A percentile compares a stretch with the other conserved stretches of the same genome.
These are phyloP conservation scores for Rhodotorula sp. DNA, from an alignment of 1,284 basidiomycete species.

Conservation along the genomic window DNA sequence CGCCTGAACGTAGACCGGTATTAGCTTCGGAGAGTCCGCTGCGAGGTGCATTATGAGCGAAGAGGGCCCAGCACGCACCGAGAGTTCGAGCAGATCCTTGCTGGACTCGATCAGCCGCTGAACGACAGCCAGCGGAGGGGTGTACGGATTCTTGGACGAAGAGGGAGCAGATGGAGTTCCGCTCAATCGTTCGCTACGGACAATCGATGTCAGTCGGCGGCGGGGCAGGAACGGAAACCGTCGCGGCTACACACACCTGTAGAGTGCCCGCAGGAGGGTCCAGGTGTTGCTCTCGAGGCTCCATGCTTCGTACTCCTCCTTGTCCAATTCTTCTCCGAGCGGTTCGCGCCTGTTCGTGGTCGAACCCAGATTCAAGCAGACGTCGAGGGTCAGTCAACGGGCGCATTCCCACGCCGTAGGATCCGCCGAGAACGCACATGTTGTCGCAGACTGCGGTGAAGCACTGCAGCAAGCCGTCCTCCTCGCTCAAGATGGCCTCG, in stretches of 20 bases:
- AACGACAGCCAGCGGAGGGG: conserved; percentile 68
- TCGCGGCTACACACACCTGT: conserved; percentile 40
- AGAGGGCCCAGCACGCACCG: conserved; percentile 51
- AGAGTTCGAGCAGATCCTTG: conserved; percentile 63
- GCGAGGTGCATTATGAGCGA: neutral
- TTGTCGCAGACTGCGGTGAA: neutral
- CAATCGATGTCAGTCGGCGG: neutral
- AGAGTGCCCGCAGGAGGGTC: conserved; percentile 69
- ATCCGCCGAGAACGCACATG: neutral
- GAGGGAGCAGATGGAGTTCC: conserved; percentile 9
- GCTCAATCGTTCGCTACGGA: conserved; percentile 30
- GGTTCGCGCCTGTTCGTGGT: neutral
- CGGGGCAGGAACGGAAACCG: neutral
- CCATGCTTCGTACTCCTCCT: conserved; percentile 61
- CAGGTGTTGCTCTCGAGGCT: conserved; percentile 76
- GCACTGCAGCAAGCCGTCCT: neutral
- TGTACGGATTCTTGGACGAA: conserved; percentile 65
- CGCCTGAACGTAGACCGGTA: conserved; percentile 18
- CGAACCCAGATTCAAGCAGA: too few species aligned
- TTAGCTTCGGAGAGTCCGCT: neutral
- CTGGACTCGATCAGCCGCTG: conserved; percentile 65
- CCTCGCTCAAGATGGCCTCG: neutral
- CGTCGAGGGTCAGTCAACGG: neutral
- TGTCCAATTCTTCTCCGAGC: conserved; percentile 46
- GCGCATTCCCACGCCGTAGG: neutral